Percentiles rank a stretch among this genome's conserved stretches.
phyloP scores from a whole-genome alignment of 2,329 filamentous ascomycete genomes.

The Thelonectria blattea region DNA sequence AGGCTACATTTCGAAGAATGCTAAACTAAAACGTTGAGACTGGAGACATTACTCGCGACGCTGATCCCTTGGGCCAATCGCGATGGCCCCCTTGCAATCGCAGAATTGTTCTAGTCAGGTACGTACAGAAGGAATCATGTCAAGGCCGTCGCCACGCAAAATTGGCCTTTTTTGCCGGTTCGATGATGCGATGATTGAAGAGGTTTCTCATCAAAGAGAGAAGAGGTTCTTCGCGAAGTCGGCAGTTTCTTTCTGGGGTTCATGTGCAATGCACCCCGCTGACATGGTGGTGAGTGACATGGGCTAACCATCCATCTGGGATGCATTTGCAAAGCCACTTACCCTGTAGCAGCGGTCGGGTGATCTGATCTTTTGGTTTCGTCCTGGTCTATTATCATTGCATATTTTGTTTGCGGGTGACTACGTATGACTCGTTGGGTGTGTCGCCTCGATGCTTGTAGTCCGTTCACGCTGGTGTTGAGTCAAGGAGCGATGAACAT shows the following conservation, averaged over 20 bases:
- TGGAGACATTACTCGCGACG: neutral
- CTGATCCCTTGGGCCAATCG: neutral
- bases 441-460: neutral
- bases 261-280: neutral
- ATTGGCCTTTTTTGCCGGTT: neutral
- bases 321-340: neutral
- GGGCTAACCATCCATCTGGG: neutral
- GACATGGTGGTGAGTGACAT: constrained; percentile 7
- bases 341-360: constrained; percentile 2
- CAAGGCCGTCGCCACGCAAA: neutral
- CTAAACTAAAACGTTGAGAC: no score
- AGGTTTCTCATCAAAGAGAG: neutral
- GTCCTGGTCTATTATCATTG: no score
- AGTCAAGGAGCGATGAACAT: neutral
- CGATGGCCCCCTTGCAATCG: neutral
- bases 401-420: no score
- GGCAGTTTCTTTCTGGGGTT: neutral
- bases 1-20: neutral
- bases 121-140: neutral
- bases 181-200: neutral
- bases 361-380: neutral
- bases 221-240: neutral
- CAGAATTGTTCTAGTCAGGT: neutral
- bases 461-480: neutral
- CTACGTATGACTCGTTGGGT: no score